Evolutionary conservation across 192 early-diverging fungal genomes (phyloP), one percentile per base, ranked within the genome.

Genomic region (Diversispora eburnea): DNA sequence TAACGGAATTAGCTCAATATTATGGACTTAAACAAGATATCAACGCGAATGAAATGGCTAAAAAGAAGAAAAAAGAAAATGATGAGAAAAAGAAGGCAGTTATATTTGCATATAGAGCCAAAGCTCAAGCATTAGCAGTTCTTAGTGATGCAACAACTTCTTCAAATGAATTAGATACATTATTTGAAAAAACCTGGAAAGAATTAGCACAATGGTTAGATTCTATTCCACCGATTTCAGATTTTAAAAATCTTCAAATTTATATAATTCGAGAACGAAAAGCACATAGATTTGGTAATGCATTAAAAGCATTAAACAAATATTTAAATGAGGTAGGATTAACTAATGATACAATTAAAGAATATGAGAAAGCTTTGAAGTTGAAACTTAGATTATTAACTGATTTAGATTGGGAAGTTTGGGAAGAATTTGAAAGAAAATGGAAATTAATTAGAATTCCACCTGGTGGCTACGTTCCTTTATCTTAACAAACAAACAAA

Each of bases 21-120:
- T 88, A 88, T 77, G 90, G 89, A 8, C 75, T 88, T 10, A 80
- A 88, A 67, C 84, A 76, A 12, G 84, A 86, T 19, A 20, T 64
- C 19, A 57, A 73, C 15, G 72, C 74, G 45, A 78, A 78, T 41
- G 77, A 78, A 45, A 67, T 84, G 0, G 80, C 82, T 42, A 86
- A 84, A 46, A 85, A 88, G 17, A 85, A 81, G 17, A 84, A 85
- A 80, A 79, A 93, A 80, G 89, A 91, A 52, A 90, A 90, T 65
- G 94, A 96, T 22, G 77, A 84, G 51, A 88, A 85, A 59, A 93
- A 92, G 79, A 81, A 83, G 9, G 86, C 86, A 41, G 75, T 94
- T 20, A 73, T 91, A 9, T 74, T 74, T 7, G 91, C 93, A 8
- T 79, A 93, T 56, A 71, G 77, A 0, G 72, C 84, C 19, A 90